A percentile compares a stretch with the other conserved stretches of the same genome.
Evolutionary conservation across 2,329 filamentous ascomycete species (phyloP).

Genomic region (Parascedosporium putredinis): DNA sequence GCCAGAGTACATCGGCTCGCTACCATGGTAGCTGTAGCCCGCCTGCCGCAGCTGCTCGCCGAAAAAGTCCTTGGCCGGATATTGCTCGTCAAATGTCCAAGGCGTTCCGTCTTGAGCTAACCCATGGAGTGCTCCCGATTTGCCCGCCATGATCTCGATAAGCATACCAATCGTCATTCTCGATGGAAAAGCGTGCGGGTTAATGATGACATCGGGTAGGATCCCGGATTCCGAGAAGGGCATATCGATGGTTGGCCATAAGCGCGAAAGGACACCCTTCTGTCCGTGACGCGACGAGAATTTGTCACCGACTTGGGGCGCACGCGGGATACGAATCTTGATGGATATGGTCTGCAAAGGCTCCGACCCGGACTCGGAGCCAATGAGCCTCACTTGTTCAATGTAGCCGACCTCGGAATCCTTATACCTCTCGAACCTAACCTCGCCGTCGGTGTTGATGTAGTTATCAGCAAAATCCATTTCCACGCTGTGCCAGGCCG

Average conservation of each 20-base stretch:
- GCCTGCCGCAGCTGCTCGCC: slow-evolving; percentile 91
- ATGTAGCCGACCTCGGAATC: slow-evolving; percentile 80
- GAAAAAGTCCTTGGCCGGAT: slow-evolving; percentile 89
- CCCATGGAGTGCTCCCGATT: slow-evolving; percentile 86
- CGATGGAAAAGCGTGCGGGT: slow-evolving; percentile 97
- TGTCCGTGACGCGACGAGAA: slow-evolving; percentile 98
- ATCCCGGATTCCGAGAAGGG: slow-evolving; percentile 95
- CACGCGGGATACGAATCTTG: slow-evolving; percentile 84
- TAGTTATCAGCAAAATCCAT: slow-evolving; percentile 69
- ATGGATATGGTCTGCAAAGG: slow-evolving; percentile 81
- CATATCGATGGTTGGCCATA: slow-evolving; percentile 91
- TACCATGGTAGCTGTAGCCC: slow-evolving; percentile 96
- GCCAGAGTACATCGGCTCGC: slow-evolving; percentile 97
- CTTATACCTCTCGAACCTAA: slow-evolving; percentile 89
- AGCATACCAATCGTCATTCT: slow-evolving; percentile 99
- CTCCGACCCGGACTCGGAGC: slow-evolving; percentile 71
- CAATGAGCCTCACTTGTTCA: slow-evolving; percentile 86
- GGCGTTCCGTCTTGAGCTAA: slow-evolving; percentile 94
- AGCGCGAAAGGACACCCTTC: slow-evolving; percentile 93
- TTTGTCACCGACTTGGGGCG: slow-evolving; percentile 93
- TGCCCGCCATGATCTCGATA: slow-evolving; percentile 91
- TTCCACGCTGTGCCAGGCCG: slow-evolving; percentile 81
- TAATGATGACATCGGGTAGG: slow-evolving; percentile 96
- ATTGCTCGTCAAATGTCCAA: slow-evolving; percentile 86
- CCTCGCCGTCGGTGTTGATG: slow-evolving; percentile 75